A percentile compares a stretch with the other conserved stretches of the same genome.
These are phyloP conservation scores for Syncephalastrum monosporum DNA, from an alignment of 371 early-diverging fungal species.

Conservation along the genomic window DNA sequence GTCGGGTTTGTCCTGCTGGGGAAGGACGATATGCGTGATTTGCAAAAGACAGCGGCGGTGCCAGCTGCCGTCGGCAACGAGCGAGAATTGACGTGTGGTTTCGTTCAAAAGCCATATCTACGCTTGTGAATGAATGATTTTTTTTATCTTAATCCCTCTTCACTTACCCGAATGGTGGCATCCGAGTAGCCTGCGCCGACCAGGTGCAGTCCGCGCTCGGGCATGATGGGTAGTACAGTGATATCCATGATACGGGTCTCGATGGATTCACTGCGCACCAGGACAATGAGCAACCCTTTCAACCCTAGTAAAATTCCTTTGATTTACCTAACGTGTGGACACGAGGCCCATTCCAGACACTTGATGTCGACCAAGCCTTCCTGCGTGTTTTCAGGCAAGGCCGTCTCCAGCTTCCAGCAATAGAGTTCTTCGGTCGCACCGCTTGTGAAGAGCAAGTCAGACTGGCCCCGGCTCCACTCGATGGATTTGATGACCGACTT, in stretches of 20 bases:
- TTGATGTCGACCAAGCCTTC: constrained; percentile 20
- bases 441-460: constrained; percentile 48
- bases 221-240: constrained; percentile 35
- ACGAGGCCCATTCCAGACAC: constrained; percentile 54
- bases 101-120: constrained; percentile 59
- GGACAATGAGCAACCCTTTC: not conserved
- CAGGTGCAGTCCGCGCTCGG: constrained; percentile 45
- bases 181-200: constrained; percentile 62
- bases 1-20: constrained; percentile 13
- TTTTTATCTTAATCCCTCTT: not conserved
- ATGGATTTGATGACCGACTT: constrained; percentile 51
- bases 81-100: constrained; percentile 41
- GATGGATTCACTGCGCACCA: constrained; percentile 32
- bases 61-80: constrained; percentile 55
- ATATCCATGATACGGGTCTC: constrained; percentile 65
- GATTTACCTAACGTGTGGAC: constrained; percentile 43
- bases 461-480: constrained; percentile 26
- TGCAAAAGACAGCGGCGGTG: constrained; percentile 62
- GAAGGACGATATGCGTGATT: constrained; percentile 35
- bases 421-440: constrained; percentile 55
- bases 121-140: not conserved
- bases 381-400: not conserved
- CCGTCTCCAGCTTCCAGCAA: constrained; percentile 52
- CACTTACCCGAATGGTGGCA: constrained; percentile 50
- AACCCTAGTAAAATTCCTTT: constrained; percentile 7